phyloP scores from a whole-genome alignment of 2,329 filamentous ascomycete genomes.

The Cordyceps cicadae region DNA sequence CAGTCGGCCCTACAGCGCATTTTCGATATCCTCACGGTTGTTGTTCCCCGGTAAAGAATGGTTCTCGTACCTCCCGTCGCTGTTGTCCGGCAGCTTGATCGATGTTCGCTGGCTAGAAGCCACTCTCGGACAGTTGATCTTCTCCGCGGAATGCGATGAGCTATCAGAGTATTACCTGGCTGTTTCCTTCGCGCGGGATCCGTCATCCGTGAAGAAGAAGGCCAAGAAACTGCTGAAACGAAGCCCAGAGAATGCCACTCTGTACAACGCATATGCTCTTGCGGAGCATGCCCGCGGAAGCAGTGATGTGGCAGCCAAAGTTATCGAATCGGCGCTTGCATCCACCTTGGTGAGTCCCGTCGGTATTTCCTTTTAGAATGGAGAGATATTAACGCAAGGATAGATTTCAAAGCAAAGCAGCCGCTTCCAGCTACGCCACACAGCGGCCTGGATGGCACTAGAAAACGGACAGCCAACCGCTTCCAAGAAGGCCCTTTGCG shows the following conservation, averaged over 20 bases:
- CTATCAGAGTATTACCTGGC: constrained; percentile 65
- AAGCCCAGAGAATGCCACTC: constrained; percentile 50
- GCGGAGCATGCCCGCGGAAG: constrained; percentile 58
- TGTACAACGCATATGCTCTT: constrained; percentile 75
- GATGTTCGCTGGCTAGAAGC: not conserved
- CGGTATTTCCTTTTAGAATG: no score
- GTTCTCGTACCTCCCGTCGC: not conserved
- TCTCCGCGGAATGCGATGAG: constrained; percentile 23
- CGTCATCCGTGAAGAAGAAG: constrained; percentile 52
- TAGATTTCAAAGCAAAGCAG: not conserved
- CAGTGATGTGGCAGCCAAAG: constrained; percentile 48
- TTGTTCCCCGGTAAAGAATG: not conserved
- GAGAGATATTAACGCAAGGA: not conserved
- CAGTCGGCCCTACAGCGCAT: not conserved
- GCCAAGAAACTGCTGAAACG: constrained; percentile 72
- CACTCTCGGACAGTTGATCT: constrained; percentile 39
- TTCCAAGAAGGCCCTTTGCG: constrained; percentile 26
- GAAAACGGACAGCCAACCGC: constrained; percentile 15
- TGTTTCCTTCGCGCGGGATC: constrained; percentile 51
- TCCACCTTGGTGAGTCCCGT: constrained; percentile 23
- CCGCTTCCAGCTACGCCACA: constrained; percentile 16
- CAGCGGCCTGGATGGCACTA: constrained; percentile 63
- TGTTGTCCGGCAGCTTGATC: not conserved
- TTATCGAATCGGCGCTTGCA: constrained; percentile 57
- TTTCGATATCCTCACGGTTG: not conserved